Evolutionary conservation across 495 filamentous ascomycete species (phyloP), one percentile per base, ranked within the genome.

Genomic region (Penicillium bovifimosum): DNA sequence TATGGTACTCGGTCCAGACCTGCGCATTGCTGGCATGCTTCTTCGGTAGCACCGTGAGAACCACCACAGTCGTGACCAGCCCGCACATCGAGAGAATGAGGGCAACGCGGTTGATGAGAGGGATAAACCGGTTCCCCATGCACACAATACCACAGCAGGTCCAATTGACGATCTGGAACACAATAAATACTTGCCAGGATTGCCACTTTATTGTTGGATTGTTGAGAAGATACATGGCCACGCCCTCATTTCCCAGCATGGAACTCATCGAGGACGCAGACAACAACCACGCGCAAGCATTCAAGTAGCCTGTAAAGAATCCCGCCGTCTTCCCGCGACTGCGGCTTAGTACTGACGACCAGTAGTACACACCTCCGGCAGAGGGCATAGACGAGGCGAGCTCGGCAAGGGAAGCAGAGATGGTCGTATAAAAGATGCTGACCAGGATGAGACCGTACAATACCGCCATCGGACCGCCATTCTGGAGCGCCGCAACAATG

Each of bases 281-380:
- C 54, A 90, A 79, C 55, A 86, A 67, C 86, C 86, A 89, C 14
- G 80, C 87, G 55, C 85, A 84, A 60, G 85, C 85, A 62, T 91
- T 91, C 55, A 86, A 72, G 66, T 79, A 86, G 10, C 87, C 87
- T 0, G 85, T 81, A 55, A 87, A 88, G 62, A 81, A 91, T 11
- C 87, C 86, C 14, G 79, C 58, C 2, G 77, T 58, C 6, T 83
- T 74, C 13, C 87, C 87, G 50, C 76, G 82, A 24, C 68, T 76
- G 1, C 76, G 78, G 1, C 87, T 86, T 4, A 86, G 80, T 2
- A 90, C 76, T 0, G 84, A 83, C 0, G 86, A 86, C 86, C 86
- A 90, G 65, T 91, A 87, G 64, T 90, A 90, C 6, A 90, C 88
- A 34, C 88, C 87, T n/a, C 83, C 86, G 7, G 84, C 80, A 0